Conservation (phyloP, 2,329 filamentous ascomycete genomes). For the Cadophora luteo-olivacea region DNA sequence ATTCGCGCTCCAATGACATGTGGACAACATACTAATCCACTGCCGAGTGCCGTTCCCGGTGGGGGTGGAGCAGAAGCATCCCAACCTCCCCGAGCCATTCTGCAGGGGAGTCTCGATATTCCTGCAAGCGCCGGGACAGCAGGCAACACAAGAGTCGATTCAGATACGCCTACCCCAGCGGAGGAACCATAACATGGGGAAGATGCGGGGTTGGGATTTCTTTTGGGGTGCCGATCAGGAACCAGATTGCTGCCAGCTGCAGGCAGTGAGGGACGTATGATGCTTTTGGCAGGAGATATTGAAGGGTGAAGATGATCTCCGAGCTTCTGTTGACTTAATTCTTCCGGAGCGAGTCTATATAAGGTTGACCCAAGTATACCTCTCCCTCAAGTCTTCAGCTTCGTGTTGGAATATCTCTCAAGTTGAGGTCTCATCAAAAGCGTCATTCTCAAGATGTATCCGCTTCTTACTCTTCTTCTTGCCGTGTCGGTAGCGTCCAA, state of each 20-base stretch:
- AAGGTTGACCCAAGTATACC: not conserved
- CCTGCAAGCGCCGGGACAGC: not conserved
- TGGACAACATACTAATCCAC: not conserved
- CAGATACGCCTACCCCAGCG: not conserved
- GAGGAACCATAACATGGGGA: not conserved
- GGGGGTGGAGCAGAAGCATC: slow-evolving; percentile 2
- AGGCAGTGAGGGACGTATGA: not conserved
- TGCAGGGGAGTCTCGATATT: not conserved
- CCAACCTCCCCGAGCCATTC: not conserved
- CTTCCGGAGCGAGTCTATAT: slow-evolving; percentile 1
- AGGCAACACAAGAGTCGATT: not conserved
- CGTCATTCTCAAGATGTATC: slow-evolving; percentile 17
- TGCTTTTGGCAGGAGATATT: not conserved
- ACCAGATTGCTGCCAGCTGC: not conserved
- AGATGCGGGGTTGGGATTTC: not conserved
- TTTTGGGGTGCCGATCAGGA: not conserved
- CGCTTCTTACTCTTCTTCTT: slow-evolving; percentile 25
- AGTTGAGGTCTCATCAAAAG: not conserved
- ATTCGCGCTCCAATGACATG: not conserved
- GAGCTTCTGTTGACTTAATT: not conserved
- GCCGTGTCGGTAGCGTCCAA: slow-evolving; percentile 25
- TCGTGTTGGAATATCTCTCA: not conserved
- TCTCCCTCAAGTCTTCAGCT: not conserved
- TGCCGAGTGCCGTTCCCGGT: not conserved
- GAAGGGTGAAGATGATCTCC: not conserved